These are phyloP conservation scores for Coriolopsis trogii DNA, from an alignment of 1,284 basidiomycete species.

Conservation along the genomic window DNA sequence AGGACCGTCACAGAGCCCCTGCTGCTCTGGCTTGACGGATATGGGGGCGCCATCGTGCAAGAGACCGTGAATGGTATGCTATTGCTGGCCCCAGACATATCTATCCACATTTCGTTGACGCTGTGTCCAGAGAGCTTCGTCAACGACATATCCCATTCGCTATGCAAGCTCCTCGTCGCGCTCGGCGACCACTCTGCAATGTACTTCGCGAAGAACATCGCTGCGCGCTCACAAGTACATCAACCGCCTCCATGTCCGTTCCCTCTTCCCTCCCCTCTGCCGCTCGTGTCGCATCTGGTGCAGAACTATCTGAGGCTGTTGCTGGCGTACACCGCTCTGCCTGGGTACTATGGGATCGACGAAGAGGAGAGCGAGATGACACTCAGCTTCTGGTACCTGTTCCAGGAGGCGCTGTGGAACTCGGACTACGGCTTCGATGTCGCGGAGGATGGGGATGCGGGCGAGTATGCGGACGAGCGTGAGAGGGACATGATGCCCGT, in stretches of 20 bases:
- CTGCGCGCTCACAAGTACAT: slow-evolving; percentile 41
- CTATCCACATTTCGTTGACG: no score
- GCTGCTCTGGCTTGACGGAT: slow-evolving; percentile 68
- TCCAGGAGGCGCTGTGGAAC: slow-evolving; percentile 87
- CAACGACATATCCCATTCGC: slow-evolving; percentile 60
- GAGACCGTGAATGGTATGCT: slow-evolving; percentile 45
- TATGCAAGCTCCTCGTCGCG: slow-evolving; percentile 79
- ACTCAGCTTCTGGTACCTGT: slow-evolving; percentile 84
- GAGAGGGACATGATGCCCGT: slow-evolving; percentile 54
- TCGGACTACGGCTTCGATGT: slow-evolving; percentile 58
- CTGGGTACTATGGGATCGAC: slow-evolving; percentile 77
- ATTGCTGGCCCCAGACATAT: no score
- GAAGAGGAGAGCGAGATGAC: slow-evolving; percentile 88
- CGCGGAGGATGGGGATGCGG: slow-evolving; percentile 38
- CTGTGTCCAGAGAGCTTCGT: slow-evolving; percentile 50
- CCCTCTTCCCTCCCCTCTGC: slow-evolving; percentile 26
- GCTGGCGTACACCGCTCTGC: slow-evolving; percentile 75
- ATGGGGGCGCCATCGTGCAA: slow-evolving; percentile 58
- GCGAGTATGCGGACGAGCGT: slow-evolving; percentile 28
- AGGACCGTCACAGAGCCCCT: slow-evolving; percentile 82
- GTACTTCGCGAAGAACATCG: slow-evolving; percentile 77
- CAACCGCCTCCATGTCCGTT: slow-evolving; percentile 26
- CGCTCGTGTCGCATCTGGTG: slow-evolving; percentile 42
- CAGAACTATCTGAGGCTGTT: slow-evolving; percentile 76
- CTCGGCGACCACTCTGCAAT: slow-evolving; percentile 84